Evolutionary conservation across 768 basidiomycete species (phyloP).

Genomic region (Mycena capillaripes): DNA sequence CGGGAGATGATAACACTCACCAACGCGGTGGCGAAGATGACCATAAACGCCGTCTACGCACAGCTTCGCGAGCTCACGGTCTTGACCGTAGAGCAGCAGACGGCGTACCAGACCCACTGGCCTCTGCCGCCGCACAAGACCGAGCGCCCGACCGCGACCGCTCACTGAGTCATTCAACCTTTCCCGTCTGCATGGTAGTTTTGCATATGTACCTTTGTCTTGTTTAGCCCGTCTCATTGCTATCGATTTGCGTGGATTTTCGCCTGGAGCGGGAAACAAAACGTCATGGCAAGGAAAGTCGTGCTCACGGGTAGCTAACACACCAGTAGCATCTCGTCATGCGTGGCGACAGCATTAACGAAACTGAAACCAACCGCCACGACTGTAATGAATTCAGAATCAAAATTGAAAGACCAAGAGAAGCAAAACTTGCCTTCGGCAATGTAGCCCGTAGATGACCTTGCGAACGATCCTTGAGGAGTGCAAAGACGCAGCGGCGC

Average conservation of each 20-base stretch:
- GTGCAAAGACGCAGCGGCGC: too few species aligned
- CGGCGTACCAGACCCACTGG: constrained; percentile 8
- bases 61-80: constrained; percentile 21
- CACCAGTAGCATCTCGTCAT: too few species aligned
- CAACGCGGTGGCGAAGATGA: constrained; percentile 9
- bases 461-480: too few species aligned
- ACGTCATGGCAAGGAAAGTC: too few species aligned
- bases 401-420: too few species aligned
- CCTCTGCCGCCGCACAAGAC: constrained; percentile 2
- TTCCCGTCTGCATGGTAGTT: neutral
- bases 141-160: neutral
- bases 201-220: neutral
- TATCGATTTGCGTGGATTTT: constrained; percentile 12
- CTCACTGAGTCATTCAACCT: neutral
- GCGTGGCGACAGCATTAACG: too few species aligned
- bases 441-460: too few species aligned
- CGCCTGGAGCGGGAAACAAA: too few species aligned
- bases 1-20: constrained; percentile 16
- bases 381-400: too few species aligned
- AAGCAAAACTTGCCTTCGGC: too few species aligned
- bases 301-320: too few species aligned
- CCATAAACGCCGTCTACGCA: constrained; percentile 9
- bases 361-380: too few species aligned
- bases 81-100: constrained; percentile 15
- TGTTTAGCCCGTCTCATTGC: constrained; percentile 7